These are phyloP conservation scores for Crataegus laevigata DNA, from an alignment of 306 rosid species.

Conservation along the genomic window DNA sequence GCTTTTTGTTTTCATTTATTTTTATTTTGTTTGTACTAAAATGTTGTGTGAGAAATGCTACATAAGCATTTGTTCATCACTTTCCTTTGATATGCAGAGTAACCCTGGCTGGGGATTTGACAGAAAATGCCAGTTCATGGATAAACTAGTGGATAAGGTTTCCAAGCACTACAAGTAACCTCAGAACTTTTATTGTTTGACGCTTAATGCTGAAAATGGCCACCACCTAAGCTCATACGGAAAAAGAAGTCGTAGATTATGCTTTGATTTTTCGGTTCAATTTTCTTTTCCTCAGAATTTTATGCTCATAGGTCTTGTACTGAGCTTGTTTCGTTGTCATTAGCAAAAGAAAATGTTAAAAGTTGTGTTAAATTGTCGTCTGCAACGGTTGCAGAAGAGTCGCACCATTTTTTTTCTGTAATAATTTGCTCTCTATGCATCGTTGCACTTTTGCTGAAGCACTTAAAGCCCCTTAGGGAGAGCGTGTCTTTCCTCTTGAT, in stretches of 20 bases:
- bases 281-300: background rate
- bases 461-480: background rate
- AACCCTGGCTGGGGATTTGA: constrained; percentile 93
- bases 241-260: background rate
- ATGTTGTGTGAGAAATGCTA: background rate
- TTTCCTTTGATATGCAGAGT: constrained; percentile 46
- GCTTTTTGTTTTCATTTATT: background rate
- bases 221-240: background rate
- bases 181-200: background rate
- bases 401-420: background rate
- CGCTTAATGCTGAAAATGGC: background rate
- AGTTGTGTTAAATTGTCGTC: background rate
- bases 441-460: background rate
- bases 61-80: background rate
- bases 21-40: too few relatives aligned
- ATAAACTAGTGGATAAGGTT: constrained; percentile 57
- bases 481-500: background rate
- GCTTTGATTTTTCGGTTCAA: background rate
- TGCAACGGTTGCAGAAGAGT: background rate
- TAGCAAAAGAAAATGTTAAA: background rate
- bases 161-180: constrained; percentile 59
- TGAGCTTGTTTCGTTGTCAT: background rate
- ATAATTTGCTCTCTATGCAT: background rate
- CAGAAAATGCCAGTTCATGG: constrained; percentile 88
- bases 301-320: background rate